These are phyloP conservation scores for Delitschia confertaspora DNA, from an alignment of 495 filamentous ascomycete species.

Conservation along the genomic window DNA sequence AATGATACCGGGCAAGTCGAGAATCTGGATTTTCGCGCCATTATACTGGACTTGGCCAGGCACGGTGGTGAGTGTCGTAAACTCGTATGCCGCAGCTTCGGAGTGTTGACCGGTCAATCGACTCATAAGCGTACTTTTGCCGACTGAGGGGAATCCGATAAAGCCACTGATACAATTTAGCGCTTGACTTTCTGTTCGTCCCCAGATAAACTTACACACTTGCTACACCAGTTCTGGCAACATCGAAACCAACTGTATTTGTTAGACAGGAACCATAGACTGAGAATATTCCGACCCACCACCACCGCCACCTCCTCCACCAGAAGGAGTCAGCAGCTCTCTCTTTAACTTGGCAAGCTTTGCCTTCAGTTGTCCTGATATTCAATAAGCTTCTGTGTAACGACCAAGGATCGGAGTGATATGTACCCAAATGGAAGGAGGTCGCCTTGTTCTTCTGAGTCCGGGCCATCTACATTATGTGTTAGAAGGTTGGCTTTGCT, in stretches of 20 bases:
- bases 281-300: constrained; percentile 41
- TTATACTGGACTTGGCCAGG: constrained; percentile 96
- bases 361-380: constrained; percentile 81
- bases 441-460: constrained; percentile 99
- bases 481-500: constrained; percentile 7
- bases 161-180: constrained; percentile 37
- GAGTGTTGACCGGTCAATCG: constrained; percentile 91
- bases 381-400: neutral
- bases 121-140: constrained; percentile 96
- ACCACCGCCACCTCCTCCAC: constrained; percentile 71
- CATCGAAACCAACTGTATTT: constrained; percentile 76
- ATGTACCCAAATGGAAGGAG: constrained; percentile 64
- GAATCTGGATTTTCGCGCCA: constrained; percentile 95
- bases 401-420: neutral
- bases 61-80: constrained; percentile 95
- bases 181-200: constrained; percentile 10
- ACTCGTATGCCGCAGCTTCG: constrained; percentile 95
- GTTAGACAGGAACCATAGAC: constrained; percentile 2
- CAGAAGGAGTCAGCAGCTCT: constrained; percentile 80
- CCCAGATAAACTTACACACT: constrained; percentile 63
- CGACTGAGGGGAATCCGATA: constrained; percentile 86
- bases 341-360: constrained; percentile 97
- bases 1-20: constrained; percentile 97
- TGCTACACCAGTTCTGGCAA: constrained; percentile 94
- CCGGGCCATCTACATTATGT: constrained; percentile 61